Evolutionary conservation across 352 stramenopile genomes (phyloP).

Genomic region (Phytophthora aleatoria): DNA sequence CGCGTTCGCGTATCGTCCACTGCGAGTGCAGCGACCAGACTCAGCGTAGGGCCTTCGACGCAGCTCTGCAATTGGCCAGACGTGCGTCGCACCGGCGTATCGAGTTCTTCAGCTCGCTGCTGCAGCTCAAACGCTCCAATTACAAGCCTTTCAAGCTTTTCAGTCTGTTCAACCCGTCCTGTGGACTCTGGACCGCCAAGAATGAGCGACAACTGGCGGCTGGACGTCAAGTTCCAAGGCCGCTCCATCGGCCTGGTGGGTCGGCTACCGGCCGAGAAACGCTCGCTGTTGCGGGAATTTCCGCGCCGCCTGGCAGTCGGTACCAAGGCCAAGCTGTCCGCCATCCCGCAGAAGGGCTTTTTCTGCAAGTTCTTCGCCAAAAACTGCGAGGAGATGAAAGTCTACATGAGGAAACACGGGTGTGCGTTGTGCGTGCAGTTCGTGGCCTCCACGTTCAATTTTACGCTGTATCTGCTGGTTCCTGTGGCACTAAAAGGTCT

Average conservation of each 20-base stretch:
- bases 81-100: conserved; percentile 2
- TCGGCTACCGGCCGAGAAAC: conserved; percentile 81
- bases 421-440: conserved; percentile 87
- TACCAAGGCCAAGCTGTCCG: conserved; percentile 78
- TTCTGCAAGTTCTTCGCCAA: conserved; percentile 92
- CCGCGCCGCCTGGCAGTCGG: conserved; percentile 73
- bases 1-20: neutral
- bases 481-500: conserved; percentile 66
- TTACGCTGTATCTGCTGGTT: conserved; percentile 84
- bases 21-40: conserved; percentile 8
- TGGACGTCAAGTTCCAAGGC: conserved; percentile 88
- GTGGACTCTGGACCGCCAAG: neutral
- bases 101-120: conserved; percentile 4
- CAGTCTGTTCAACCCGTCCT: neutral
- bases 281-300: conserved; percentile 76
- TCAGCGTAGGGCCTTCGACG: conserved; percentile 4
- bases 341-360: conserved; percentile 86
- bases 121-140: neutral
- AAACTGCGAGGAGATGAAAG: conserved; percentile 83
- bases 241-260: conserved; percentile 72
- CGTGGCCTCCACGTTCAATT: conserved; percentile 80
- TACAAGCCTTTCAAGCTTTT: neutral
- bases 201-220: conserved; percentile 81
- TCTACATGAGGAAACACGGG: conserved; percentile 89
- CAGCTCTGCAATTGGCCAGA: conserved; percentile 3